A percentile compares a stretch with the other conserved stretches of the same genome.
These are phyloP conservation scores for Elsinoe ampelina DNA, from an alignment of 2,329 filamentous ascomycete species.

Conservation along the genomic window DNA sequence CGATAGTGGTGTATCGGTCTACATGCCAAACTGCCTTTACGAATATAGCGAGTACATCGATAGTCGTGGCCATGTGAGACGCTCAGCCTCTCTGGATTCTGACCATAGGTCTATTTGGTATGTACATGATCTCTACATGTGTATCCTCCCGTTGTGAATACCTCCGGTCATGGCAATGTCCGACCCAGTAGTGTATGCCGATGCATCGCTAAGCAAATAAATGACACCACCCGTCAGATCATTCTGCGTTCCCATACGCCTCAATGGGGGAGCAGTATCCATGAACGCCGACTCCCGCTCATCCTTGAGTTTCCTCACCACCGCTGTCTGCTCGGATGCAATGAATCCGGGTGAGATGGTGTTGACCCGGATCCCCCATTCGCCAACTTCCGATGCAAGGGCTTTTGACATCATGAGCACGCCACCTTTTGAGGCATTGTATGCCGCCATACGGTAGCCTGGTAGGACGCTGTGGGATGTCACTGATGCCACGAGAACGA, in stretches of 20 bases:
- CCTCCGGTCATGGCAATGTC: slow-evolving; percentile 27
- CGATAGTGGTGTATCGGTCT: too few species aligned
- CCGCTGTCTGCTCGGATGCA: slow-evolving; percentile 21
- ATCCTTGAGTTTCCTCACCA: neutral
- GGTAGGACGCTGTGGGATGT: slow-evolving; percentile 33
- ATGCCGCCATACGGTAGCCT: slow-evolving; percentile 41
- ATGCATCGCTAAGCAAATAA: slow-evolving; percentile 34
- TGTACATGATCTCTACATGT: neutral
- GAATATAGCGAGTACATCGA: too few species aligned
- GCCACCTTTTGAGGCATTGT: slow-evolving; percentile 67
- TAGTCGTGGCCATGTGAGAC: too few species aligned
- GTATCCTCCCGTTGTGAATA: slow-evolving; percentile 19
- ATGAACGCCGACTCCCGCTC: slow-evolving; percentile 16
- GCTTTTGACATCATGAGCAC: slow-evolving; percentile 61
- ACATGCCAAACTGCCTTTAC: too few species aligned
- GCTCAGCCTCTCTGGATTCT: too few species aligned
- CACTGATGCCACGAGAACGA: slow-evolving; percentile 46
- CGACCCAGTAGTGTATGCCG: slow-evolving; percentile 33
- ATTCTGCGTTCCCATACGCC: slow-evolving; percentile 20
- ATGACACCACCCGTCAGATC: slow-evolving; percentile 29
- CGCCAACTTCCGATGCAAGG: slow-evolving; percentile 63
- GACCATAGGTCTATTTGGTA: too few species aligned
- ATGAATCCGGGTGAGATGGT: slow-evolving; percentile 20
- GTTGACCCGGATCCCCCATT: slow-evolving; percentile 38
- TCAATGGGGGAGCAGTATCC: slow-evolving; percentile 19